These are phyloP conservation scores for Heimioporus sp. DNA, from an alignment of 768 basidiomycete genomes.

Conservation along the genomic window DNA sequence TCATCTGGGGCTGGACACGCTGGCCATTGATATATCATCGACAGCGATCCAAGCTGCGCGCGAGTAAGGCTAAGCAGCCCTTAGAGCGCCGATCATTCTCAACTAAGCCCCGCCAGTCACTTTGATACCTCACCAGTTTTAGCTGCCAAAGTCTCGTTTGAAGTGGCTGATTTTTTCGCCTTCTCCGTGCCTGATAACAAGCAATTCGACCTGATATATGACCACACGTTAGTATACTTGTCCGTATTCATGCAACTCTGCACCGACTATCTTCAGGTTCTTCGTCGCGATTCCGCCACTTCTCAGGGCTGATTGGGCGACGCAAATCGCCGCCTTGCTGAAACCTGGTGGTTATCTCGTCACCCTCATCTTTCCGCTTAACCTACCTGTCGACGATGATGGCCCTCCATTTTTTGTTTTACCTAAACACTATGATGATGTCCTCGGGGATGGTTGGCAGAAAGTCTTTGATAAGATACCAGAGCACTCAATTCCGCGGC, in stretches of 20 bases:
- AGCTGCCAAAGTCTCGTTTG: constrained; percentile 13
- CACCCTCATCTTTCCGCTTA: constrained; percentile 57
- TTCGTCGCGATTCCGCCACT: constrained; percentile 69
- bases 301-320: constrained; percentile 53
- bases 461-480: constrained; percentile 55
- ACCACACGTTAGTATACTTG: constrained; percentile 8
- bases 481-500: constrained; percentile 37
- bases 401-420: constrained; percentile 67
- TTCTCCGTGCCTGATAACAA: constrained; percentile 12
- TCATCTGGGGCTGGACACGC: constrained; percentile 15
- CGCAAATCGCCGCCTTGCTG: constrained; percentile 51
- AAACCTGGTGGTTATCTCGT: constrained; percentile 65
- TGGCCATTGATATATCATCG: constrained; percentile 19
- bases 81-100: neutral
- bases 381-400: constrained; percentile 38
- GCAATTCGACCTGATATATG: constrained; percentile 18
- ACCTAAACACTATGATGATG: constrained; percentile 53
- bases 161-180: constrained; percentile 18
- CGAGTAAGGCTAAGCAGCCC: constrained; percentile 12
- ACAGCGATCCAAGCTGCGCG: constrained; percentile 16
- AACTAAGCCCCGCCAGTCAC: constrained; percentile 4
- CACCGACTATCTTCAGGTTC: constrained; percentile 27
- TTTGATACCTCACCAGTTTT: neutral
- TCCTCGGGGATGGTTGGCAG: constrained; percentile 49
- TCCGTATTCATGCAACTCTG: neutral